Evolutionary conservation across 371 early-diverging fungal genomes (phyloP), one percentile per base, ranked within the genome.

Genomic region (Circinella umbellata): DNA sequence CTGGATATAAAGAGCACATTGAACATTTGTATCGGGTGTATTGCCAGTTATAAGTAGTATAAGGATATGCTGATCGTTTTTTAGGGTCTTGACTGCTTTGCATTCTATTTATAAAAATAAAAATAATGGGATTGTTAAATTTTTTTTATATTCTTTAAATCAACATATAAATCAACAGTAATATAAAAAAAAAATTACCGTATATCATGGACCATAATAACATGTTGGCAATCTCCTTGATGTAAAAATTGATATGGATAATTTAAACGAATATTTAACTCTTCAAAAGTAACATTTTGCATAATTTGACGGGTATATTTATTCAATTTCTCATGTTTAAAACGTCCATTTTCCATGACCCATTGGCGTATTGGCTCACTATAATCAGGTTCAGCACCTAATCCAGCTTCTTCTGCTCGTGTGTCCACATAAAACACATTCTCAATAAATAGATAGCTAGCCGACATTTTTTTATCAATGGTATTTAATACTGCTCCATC

Each of bases 221-320:
- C 74, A 68, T 94, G 94, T 65, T 94, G 89, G 68, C 95, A 94
- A 55, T 82, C 77, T 36, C 90, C 89, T 70, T 92, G 91, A 73
- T 94, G 95, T 3, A 85, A 76, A 63, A 92, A 90, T 8, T 84
- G 73, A 67, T 91, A 92, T 4, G 92, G 91, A 54, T 86, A 79
- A 65, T 88, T 80, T 14, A 92, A 64, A 7, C 85, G 73, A 35
- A 94, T 70, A 1, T 82, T 63, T 8, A 93, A 74, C 49, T 90
- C 86, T 49, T 80, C 75, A 55, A 94, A 87, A 34, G 69, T 67
- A 4, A 81, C 75, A 15, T 83, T 80, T 54, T 83, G 75, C 92
- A 91, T 91, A 14, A 35, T 59, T 53, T 63, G 71, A 54, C 65
- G 84, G 54, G 49, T 73, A 46, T 67, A 79, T 4, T 63, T 4